phyloP scores from a whole-genome alignment of 2,329 filamentous ascomycete genomes.

The Fusarium proliferatum region DNA sequence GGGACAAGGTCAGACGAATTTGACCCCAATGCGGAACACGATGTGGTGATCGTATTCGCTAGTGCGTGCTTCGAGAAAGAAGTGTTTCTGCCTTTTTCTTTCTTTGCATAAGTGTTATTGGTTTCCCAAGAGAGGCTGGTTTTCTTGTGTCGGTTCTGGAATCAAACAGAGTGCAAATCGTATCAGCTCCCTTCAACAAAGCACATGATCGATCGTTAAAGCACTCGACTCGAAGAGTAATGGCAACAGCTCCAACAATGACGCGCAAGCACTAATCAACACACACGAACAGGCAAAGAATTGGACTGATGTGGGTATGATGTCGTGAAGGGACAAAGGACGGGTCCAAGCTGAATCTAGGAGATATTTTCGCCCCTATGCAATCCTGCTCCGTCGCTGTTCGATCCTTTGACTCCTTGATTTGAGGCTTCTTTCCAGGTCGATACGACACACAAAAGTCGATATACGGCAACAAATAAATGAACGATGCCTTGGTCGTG shows the following conservation, averaged over 20 bases:
- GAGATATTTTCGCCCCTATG: constrained; percentile 35
- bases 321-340: constrained; percentile 17
- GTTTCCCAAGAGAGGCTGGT: constrained; percentile 2
- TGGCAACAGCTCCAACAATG: constrained; percentile 6
- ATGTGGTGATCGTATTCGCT: constrained; percentile 42
- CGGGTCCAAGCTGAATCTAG: constrained; percentile 9
- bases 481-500: constrained; percentile 24
- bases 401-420: background rate
- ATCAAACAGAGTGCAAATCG: constrained; percentile 1
- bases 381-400: constrained; percentile 23
- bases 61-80: constrained; percentile 23
- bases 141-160: constrained; percentile 6
- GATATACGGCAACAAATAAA: constrained; percentile 25
- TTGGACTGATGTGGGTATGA: constrained; percentile 14
- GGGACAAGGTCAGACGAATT: constrained; percentile 22
- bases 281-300: constrained; percentile 22
- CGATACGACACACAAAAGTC: background rate
- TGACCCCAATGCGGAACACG: constrained; percentile 29
- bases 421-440: constrained; percentile 6
- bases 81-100: constrained; percentile 21
- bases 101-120: constrained; percentile 11
- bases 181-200: constrained; percentile 24
- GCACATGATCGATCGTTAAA: constrained; percentile 18
- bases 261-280: constrained; percentile 27
- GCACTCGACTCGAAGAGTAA: background rate